phyloP scores from a whole-genome alignment of 257 asterid genomes.

The Solanum chaucha region DNA sequence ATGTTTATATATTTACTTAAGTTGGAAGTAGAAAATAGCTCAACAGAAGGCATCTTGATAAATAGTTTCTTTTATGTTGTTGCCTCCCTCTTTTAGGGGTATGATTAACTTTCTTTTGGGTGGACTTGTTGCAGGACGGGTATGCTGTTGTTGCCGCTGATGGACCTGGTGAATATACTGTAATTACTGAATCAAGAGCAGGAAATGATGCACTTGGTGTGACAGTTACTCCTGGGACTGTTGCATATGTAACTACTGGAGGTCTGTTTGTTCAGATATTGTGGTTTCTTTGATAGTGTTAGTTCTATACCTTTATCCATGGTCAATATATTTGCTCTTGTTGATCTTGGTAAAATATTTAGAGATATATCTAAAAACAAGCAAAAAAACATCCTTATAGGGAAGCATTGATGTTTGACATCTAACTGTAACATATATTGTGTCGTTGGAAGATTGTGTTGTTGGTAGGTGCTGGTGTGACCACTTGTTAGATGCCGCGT shows the following conservation, averaged over 20 bases:
- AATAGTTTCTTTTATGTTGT: not conserved
- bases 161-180: constrained; percentile 87
- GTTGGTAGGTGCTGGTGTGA: not conserved
- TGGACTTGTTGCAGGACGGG: constrained; percentile 52
- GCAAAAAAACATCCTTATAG: not conserved
- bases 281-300: not conserved
- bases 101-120: not conserved
- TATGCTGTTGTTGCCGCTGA: constrained; percentile 89
- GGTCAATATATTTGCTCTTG: not conserved
- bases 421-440: not conserved
- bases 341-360: not conserved
- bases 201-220: constrained; percentile 81
- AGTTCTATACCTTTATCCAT: not conserved
- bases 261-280: constrained; percentile 32
- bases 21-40: not conserved
- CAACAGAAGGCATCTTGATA: not conserved
- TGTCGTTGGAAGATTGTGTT: not conserved
- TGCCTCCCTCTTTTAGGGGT: not conserved
- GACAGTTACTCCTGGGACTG: constrained; percentile 62
- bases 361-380: not conserved
- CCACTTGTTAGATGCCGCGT: not conserved
- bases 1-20: not conserved
- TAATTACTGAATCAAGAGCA: constrained; percentile 88
- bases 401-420: not conserved
- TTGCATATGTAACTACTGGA: constrained; percentile 93